Base-by-base conservation (phyloP, 164 flowering plant genomes). In the Houttuynia cordata region DNA sequence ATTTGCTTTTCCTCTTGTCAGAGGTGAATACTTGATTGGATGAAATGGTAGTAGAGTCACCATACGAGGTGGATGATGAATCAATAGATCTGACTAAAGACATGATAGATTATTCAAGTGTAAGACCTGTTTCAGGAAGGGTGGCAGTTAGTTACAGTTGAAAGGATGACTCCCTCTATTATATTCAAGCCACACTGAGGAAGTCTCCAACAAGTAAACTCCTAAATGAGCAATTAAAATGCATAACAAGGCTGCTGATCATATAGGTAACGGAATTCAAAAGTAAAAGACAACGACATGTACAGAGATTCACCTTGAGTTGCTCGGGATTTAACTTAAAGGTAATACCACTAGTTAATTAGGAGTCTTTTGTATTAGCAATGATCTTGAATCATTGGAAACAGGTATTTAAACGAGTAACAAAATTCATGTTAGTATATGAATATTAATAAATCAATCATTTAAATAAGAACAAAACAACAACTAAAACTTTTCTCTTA, bases 11-110 rank as follows among this genome's bases (percentile, higher is more conserved):
- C 20, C 21, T 79, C 34, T 71, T 75, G 22, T 80, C 78, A 22
- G 87, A 69, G 62, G 47, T 59, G 63, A 73, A 79, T 19, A 63
- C 56, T 58, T 76, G 75, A 61, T 68, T 34, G 17, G 87, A 69
- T 55, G 73, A 61, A 56, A 68, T 68, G 51, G 82, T 45, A 60
- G 21, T 60, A 21, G 71, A 62, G 53, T 71, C 79, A 53, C 74
- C 68, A 59, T 79, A 82, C 20, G 83, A 50, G 20, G 76, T 51
- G 20, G 81, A 66, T 54, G 96, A 72, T 58, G 79, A 68, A 64
- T 83, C 90, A 55, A 75, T 65, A 47, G 84, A 62, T 68, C 85
- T 71, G 58, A 80, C 80, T 58, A 84, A 72, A 57, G 85, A 78
- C 83, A 80, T 78, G 64, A 53, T 61, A 30, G 42, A 13, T 42